Conservation (phyloP, 257 asterid species). For the Gardenia jasminoides region DNA sequence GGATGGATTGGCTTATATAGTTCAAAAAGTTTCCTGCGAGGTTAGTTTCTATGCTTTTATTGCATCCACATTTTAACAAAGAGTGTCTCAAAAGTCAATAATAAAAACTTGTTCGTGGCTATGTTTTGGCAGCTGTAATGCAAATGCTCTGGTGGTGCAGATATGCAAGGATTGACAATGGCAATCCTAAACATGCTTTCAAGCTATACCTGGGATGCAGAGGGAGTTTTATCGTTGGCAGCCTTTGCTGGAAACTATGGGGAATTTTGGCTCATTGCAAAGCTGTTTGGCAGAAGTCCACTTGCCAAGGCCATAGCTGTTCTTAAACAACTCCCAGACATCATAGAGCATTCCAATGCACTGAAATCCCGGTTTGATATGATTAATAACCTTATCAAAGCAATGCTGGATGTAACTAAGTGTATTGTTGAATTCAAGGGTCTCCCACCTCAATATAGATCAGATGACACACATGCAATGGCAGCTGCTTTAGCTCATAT, state of each 20-base stretch:
- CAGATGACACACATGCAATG: conserved; percentile 52
- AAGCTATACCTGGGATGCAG: conserved; percentile 71
- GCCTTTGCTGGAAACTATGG: conserved; percentile 64
- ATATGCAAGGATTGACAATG: conserved; percentile 49
- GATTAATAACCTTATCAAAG: conserved; percentile 51
- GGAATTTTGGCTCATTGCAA: conserved; percentile 73
- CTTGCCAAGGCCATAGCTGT: conserved; percentile 63
- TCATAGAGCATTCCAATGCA: conserved; percentile 37
- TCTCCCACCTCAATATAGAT: conserved; percentile 56
- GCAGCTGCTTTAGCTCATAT: conserved; percentile 37
- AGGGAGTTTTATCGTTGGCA: conserved; percentile 56
- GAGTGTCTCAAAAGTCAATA: not conserved
- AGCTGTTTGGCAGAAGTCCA: conserved; percentile 44
- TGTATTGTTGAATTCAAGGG: conserved; percentile 48
- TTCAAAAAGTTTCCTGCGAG: conserved; percentile 69
- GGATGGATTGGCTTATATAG: conserved; percentile 43
- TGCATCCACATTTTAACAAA: not conserved
- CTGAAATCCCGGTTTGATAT: conserved; percentile 57
- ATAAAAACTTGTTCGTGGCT: not conserved
- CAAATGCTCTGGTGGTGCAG: conserved; percentile 66
- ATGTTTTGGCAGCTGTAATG: conserved; percentile 48
- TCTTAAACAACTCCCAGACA: conserved; percentile 61
- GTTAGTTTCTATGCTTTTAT: conserved; percentile 24
- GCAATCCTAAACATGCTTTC: conserved; percentile 56
- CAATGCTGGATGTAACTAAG: conserved; percentile 53